Evolutionary conservation across 805 yeast species (phyloP), one percentile per base, ranked within the genome.

Genomic region (Teunomyces stri): DNA sequence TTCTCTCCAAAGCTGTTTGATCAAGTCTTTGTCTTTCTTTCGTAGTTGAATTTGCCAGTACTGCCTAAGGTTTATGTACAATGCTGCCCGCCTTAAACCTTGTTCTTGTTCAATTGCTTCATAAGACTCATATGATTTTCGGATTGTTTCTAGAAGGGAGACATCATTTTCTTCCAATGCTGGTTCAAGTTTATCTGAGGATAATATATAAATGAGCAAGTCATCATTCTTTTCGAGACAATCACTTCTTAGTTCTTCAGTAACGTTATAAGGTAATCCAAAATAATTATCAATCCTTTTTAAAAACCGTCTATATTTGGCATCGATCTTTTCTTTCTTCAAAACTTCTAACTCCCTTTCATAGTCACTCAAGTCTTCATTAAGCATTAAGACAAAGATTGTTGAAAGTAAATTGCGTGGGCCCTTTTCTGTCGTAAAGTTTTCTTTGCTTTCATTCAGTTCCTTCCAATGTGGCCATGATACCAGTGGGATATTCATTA

Each of bases 1-100:
- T 56, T 91, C 96, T 40, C 81, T 82, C 96, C 96, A 89, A 37
- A 91, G 61, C 58, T 84, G 84, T 56, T 82, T 83, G 72, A 91
- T 66, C 37, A 85, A 68, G 47, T 82, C 80, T 61, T 89, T 90
- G 60, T 92, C 99, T 31, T 81, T 79, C 48, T 80, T 84, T 30
- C 94, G 77, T 1, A 87, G 70, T 52, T 77, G 77, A 13, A 86
- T 65, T 50, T 79, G 83, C 65, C 86, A 79, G 45, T 85, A 74
- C 46, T 84, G 83, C 49, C 80, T 81, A 11, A 87, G 60, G 51
- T 76, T 74, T 6, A 81, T 67, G 56, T 78, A 86, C 35, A 78
- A 57, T 16, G 71, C 70, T 1, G 64, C 47, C 3, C 46, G 46
- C 5, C 47, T 52, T 6, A 52, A 41, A 10, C 48, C 40, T 5